A percentile compares a stretch with the other conserved stretches of the same genome.
These are phyloP conservation scores for Trichocomaceae sp. DNA, from an alignment of 2,329 filamentous ascomycete genomes.

Conservation along the genomic window DNA sequence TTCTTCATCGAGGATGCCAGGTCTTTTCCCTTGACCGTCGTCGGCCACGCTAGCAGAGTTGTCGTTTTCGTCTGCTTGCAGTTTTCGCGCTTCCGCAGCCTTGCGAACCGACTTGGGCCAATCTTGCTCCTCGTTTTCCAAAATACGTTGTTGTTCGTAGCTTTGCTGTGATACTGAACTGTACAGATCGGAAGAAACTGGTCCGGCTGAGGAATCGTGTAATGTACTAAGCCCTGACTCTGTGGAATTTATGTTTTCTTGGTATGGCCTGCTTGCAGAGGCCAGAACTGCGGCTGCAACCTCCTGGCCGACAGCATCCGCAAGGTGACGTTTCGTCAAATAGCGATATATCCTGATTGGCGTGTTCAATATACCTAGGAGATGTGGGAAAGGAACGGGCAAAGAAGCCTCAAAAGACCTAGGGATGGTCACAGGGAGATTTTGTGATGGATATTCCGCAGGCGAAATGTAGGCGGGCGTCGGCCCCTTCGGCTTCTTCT, in stretches of 20 bases:
- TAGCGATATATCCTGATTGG: conserved; percentile 80
- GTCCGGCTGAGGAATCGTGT: conserved; percentile 13
- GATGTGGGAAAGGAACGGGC: conserved; percentile 73
- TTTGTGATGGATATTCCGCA: conserved; percentile 61
- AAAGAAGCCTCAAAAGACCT: conserved; percentile 64
- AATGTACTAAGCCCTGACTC: conserved; percentile 15
- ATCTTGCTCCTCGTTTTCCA: conserved; percentile 66
- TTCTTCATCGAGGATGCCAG: conserved; percentile 40
- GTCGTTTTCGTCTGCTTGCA: neutral
- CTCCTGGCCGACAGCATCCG: conserved; percentile 79
- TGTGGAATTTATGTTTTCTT: conserved; percentile 20
- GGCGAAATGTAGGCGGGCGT: conserved; percentile 66
- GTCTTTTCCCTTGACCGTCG: neutral
- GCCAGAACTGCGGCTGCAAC: conserved; percentile 76
- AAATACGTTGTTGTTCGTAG: conserved; percentile 59
- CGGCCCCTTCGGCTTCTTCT: conserved; percentile 51
- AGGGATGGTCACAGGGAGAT: conserved; percentile 61
- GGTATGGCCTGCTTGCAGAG: conserved; percentile 35
- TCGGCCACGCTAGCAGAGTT: conserved; percentile 24
- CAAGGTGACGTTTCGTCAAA: conserved; percentile 72
- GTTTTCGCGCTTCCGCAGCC: conserved; percentile 20
- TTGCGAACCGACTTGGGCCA: conserved; percentile 78
- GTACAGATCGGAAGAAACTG: conserved; percentile 23
- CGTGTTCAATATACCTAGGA: conserved; percentile 88
- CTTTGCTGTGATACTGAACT: conserved; percentile 22